These are phyloP conservation scores for Boletus barrowsii DNA, from an alignment of 768 basidiomycete species.

Conservation along the genomic window DNA sequence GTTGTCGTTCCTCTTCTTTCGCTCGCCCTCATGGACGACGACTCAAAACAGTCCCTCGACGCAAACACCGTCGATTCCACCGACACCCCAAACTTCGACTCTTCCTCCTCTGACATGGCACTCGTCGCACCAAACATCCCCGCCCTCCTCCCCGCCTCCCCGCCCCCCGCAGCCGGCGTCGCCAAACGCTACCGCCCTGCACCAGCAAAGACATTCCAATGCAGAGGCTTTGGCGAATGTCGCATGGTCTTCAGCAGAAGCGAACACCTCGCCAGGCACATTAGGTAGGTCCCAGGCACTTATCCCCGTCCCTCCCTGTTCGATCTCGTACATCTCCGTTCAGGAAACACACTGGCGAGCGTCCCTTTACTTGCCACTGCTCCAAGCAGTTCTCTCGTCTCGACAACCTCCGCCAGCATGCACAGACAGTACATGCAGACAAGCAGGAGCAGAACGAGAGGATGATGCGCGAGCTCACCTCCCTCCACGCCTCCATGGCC, in stretches of 20 bases:
- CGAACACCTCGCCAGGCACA: slow-evolving; percentile 94
- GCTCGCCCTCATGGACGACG: slow-evolving; percentile 32
- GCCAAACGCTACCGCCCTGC: slow-evolving; percentile 75
- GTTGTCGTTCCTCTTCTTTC: slow-evolving; percentile 30
- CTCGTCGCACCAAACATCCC: slow-evolving; percentile 30
- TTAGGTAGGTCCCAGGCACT: slow-evolving; percentile 61
- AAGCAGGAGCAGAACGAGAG: slow-evolving; percentile 83
- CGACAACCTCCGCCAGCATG: slow-evolving; percentile 96
- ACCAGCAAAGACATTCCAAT: slow-evolving; percentile 92
- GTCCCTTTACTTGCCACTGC: slow-evolving; percentile 95
- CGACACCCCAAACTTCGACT: neutral
- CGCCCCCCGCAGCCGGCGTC: slow-evolving; percentile 23
- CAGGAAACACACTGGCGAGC: slow-evolving; percentile 98
- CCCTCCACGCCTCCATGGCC: slow-evolving; percentile 80
- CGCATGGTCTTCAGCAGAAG: slow-evolving; percentile 94
- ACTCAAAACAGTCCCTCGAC: slow-evolving; percentile 34
- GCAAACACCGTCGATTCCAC: slow-evolving; percentile 6
- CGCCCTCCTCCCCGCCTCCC: slow-evolving; percentile 16
- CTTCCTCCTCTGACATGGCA: slow-evolving; percentile 27
- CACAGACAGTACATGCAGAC: slow-evolving; percentile 96
- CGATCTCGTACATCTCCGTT: slow-evolving; percentile 24
- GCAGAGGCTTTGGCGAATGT: slow-evolving; percentile 92
- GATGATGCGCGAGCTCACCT: slow-evolving; percentile 89
- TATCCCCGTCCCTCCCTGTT: slow-evolving; percentile 10
- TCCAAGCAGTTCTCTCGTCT: slow-evolving; percentile 92